Evolutionary conservation across 768 basidiomycete genomes (phyloP), one percentile per base, ranked within the genome.

Genomic region (Kwoniella heveanensis): DNA sequence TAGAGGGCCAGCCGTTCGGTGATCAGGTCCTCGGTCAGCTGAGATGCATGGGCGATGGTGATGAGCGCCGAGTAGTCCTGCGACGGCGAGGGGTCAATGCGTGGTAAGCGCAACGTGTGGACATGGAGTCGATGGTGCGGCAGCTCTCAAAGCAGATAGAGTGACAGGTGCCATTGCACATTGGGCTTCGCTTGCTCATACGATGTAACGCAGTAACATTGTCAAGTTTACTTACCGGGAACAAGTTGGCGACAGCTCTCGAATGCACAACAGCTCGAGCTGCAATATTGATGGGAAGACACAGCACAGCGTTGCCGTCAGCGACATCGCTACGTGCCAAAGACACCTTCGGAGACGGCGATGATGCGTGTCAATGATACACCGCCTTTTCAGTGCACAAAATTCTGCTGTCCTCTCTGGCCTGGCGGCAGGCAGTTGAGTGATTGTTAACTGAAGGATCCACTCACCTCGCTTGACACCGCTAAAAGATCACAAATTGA

Each of bases 181-280:
- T n/a, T n/a, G n/a, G n/a, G n/a, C n/a, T n/a, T n/a, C n/a, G n/a
- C n/a, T n/a, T n/a, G n/a, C n/a, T n/a, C n/a, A n/a, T n/a, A n/a
- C n/a, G n/a, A n/a, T n/a, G n/a, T n/a, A n/a, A n/a, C n/a, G n/a
- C n/a, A n/a, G n/a, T n/a, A n/a, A n/a, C n/a, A n/a, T n/a, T n/a
- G n/a, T n/a, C n/a, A n/a, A n/a, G n/a, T n/a, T n/a, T n/a, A 60
- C 71, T 50, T 49, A 77, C 76, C 0, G 73, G 76, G 47, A 77
- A 77, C 44, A 73, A 55, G 21, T 60, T 55, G 17, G 76, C 73
- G 2, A 77, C 55, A 1, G 73, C 70, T 62, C 76, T 44, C 2
- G 73, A 72, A 51, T 77, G 76, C 1, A 77, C 76, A 27, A 77
- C 68, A 15, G 76, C 73, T n/a, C 76, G 59, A 60, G 76, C 76